phyloP scores from a whole-genome alignment of 805 yeast genomes.

The Metschnikowia shivogae region DNA sequence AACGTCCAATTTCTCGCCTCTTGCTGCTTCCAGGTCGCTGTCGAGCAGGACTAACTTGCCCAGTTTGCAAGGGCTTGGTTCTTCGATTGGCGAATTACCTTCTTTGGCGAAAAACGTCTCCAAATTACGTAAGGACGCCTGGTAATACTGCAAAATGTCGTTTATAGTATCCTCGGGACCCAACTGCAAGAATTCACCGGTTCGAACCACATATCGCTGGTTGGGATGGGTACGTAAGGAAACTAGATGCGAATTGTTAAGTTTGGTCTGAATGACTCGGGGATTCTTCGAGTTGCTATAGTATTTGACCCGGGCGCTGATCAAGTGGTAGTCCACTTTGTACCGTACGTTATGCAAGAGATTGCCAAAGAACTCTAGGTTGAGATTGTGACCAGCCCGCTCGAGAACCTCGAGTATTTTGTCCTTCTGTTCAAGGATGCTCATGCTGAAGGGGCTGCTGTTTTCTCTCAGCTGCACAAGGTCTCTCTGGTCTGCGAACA shows the following conservation, averaged over 20 bases:
- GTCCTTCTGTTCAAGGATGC: constrained; percentile 8
- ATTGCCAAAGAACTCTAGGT: constrained; percentile 9
- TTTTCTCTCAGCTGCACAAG: neutral
- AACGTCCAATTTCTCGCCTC: neutral
- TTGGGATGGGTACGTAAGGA: constrained; percentile 37
- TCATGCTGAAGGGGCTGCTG: neutral
- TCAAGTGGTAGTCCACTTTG: constrained; percentile 28
- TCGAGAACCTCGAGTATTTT: constrained; percentile 8
- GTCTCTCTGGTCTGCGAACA: neutral
- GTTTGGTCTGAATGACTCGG: constrained; percentile 34
- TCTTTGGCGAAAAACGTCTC: neutral
- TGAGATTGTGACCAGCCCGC: constrained; percentile 11
- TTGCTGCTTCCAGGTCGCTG: neutral
- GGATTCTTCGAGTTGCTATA: constrained; percentile 37
- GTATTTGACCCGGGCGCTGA: constrained; percentile 34
- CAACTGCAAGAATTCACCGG: constrained; percentile 31
- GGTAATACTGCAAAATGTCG: constrained; percentile 11
- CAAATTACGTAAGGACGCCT: neutral
- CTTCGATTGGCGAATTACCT: neutral
- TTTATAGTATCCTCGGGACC: constrained; percentile 12
- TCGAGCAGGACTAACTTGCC: constrained; percentile 2
- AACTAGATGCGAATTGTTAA: constrained; percentile 29
- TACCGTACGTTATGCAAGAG: constrained; percentile 26
- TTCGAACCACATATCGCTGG: constrained; percentile 27
- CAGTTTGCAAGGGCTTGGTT: neutral